Evolutionary conservation across 345 rosid species (phyloP), one percentile per base, ranked within the genome.

Genomic region (Erucastrum elatum): DNA sequence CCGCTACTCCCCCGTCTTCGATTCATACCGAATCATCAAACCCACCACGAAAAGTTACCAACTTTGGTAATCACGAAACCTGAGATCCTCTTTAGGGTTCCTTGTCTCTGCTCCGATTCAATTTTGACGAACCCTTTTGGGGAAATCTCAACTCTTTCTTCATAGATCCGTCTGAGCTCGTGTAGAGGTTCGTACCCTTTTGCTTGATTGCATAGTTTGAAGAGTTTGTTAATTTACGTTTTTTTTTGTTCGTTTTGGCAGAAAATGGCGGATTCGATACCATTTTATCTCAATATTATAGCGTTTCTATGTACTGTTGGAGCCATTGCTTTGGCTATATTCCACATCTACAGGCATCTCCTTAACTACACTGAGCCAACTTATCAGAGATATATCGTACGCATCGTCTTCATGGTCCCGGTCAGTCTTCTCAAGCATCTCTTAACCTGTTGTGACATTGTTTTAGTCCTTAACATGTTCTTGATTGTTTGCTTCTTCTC

Each of bases 321-420:
- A 70, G 92, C 99, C 59, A 89, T 88, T 66, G 82, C 87, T 16
- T 72, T 93, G 83, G 96, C 98, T 0, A 76, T 90, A 49, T 80
- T 82, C 51, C 98, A 95, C 74, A 91, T 95, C 64, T 95, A 93
- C 84, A 83, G 88, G 76, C 99, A 95, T 68, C 91, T 95, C 9
- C 30, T 87, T 77, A 95, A 95, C 83, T 95, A 95, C 84, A 93
- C 97, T 0, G 98, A 95, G 74, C 99, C 98, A 71, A 90, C 90
- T 78, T 95, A 91, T 51, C 99, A 95, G 90, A 89, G 98, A 90
- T 95, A 78, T 58, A 91, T 91, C 4, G 99, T 95, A 7, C 98
- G 99, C 74, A 95, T 95, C 79, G 75, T 95, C 80, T 91, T 93
- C 70, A 95, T 95, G 98, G 99, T 95, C 68, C 99, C 99, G 72